Evolutionary conservation across 257 asterid species (phyloP).

Genomic region (Gentiana macrophylla): DNA sequence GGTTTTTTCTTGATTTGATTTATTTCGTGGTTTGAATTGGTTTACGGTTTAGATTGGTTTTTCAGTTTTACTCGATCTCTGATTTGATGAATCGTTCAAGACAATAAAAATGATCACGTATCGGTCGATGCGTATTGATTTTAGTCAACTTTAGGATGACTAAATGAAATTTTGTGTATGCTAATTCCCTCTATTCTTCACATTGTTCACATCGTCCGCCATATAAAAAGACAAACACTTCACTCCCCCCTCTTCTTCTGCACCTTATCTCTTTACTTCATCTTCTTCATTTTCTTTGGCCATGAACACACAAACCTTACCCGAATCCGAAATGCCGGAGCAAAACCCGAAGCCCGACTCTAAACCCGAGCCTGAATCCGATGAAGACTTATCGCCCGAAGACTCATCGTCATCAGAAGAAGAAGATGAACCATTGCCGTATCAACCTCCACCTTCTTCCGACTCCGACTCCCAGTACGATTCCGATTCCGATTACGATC

Average conservation of each 20-base stretch:
- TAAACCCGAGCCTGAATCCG: slow-evolving; percentile 11
- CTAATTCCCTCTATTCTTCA: not conserved
- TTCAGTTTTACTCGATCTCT: too few species aligned
- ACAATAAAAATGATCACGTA: too few species aligned
- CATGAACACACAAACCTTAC: slow-evolving; percentile 7
- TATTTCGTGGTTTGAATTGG: too few species aligned
- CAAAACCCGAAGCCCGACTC: slow-evolving; percentile 10
- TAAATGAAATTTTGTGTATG: not conserved
- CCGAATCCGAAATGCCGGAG: slow-evolving; percentile 20
- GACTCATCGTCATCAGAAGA: not conserved
- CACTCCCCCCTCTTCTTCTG: not conserved
- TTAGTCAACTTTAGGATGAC: too few species aligned
- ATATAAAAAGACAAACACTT: not conserved
- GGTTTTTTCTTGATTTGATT: too few species aligned
- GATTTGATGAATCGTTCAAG: too few species aligned
- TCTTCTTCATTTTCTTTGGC: not conserved
- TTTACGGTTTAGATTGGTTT: too few species aligned
- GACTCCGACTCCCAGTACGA: slow-evolving; percentile 23
- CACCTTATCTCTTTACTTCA: slow-evolving; percentile 12
- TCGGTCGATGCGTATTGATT: too few species aligned
- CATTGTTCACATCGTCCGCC: not conserved
- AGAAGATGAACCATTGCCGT: slow-evolving; percentile 8
- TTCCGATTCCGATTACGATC: slow-evolving; percentile 24
- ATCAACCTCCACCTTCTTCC: too few species aligned
- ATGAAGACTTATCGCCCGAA: slow-evolving; percentile 7